Base-by-base conservation (phyloP, 108 stramenopile genomes). In the Cyclotella sp. region DNA sequence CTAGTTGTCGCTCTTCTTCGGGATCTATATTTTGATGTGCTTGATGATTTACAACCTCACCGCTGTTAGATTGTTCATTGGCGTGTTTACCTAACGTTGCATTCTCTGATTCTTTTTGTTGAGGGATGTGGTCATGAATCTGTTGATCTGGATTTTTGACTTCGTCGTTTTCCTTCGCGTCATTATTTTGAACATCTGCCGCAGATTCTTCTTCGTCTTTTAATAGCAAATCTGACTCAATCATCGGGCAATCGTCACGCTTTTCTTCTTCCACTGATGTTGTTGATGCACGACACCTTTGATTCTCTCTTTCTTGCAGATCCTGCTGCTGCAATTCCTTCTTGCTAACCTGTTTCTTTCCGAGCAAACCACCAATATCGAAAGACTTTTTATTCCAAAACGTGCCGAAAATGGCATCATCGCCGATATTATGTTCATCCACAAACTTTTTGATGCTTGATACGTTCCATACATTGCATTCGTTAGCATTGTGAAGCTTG, bases 351-450 rank as follows among this genome's bases (percentile, higher is more conserved):
- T 45, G 27, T 28, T 44, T 43, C 54, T 57, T 53, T 44, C 60
- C 46, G 1, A 49, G 0, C 30, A n/a, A 46, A 41, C 21, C 43
- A 59, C 21, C 21, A 22, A 29, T 47, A 5, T 72, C 69, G 26
- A 24, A 57, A 34, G 54, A 29, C 34, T 63, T 44, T 43, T 71
- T 70, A 18, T 70, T 62, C 68, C 58, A 72, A 13, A 46, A 41
- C 34, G 63, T 69, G 39, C 82, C 82, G 68, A 83, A 83, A 10
- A 83, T 73, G 11, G 82, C 82, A 34, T 77, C 82, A 34, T 63
- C 73, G 11, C 82, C 82, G 13, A 83, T 43, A 41, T 71, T 45
- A 49, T 60, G 29, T 43, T 67, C 26, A 42, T 83, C 82, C 60
- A 83, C 47, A 64, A 83, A 77, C 18, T 43, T 41, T 68, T 59